These are phyloP conservation scores for Plenodomus lindquistii DNA, from an alignment of 2,329 filamentous ascomycete genomes.

Conservation along the genomic window DNA sequence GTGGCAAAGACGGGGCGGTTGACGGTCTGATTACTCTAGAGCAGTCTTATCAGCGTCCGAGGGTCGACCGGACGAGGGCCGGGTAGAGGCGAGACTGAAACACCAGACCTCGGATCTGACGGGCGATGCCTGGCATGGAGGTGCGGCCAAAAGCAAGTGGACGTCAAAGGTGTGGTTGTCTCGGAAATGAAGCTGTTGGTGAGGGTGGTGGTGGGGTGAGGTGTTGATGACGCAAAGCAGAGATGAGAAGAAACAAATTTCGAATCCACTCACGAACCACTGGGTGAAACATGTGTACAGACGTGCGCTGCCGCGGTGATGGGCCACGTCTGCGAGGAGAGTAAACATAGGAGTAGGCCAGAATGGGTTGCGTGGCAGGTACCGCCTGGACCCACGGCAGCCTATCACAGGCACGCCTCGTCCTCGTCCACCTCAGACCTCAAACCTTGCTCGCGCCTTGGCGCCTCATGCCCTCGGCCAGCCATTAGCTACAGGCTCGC, in stretches of 20 bases:
- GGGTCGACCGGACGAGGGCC: constrained; percentile 1
- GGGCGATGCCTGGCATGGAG: constrained; percentile 2
- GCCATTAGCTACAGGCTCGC: constrained; percentile 12
- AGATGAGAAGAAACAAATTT: background rate
- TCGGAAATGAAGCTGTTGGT: constrained; percentile 2
- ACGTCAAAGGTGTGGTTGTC: constrained; percentile 1
- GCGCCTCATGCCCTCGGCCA: constrained; percentile 9
- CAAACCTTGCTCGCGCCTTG: constrained; percentile 19
- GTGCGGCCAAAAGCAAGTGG: background rate
- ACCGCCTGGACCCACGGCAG: background rate
- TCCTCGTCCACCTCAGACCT: constrained; percentile 9
- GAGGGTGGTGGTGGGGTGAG: background rate
- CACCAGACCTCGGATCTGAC: constrained; percentile 1
- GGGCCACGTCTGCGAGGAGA: background rate
- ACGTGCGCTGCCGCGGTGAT: background rate
- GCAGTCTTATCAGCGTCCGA: background rate
- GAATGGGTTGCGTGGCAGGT: constrained; percentile 2
- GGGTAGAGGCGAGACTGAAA: constrained; percentile 3
- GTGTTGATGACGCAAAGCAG: background rate
- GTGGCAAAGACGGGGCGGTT: too few relatives aligned
- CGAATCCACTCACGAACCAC: background rate
- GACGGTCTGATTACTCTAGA: background rate
- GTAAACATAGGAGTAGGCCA: constrained; percentile 4
- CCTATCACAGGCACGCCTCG: constrained; percentile 9
- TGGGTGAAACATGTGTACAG: background rate